Conservation (phyloP, 495 filamentous ascomycete genomes). For the Pyronema domesticum region DNA sequence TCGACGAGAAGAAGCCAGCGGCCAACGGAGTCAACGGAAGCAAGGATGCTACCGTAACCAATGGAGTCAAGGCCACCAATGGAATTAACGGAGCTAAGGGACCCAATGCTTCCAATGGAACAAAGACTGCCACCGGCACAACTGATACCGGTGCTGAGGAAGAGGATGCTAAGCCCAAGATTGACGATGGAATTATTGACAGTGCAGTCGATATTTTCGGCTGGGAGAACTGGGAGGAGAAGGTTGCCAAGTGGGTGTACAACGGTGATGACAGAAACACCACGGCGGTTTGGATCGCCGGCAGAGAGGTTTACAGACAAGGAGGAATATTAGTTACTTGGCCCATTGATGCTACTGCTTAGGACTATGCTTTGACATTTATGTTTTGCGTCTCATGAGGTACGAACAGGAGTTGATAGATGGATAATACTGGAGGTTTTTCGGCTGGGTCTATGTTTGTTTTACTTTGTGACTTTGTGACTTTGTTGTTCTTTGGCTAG, state of each 20-base stretch:
- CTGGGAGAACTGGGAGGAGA: slow-evolving; percentile 61
- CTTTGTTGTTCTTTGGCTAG: too few species aligned
- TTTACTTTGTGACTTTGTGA: too few species aligned
- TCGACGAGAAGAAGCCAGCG: neutral
- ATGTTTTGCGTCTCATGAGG: too few species aligned
- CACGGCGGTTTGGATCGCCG: slow-evolving; percentile 60
- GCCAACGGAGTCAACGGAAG: neutral
- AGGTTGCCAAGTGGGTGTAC: slow-evolving; percentile 75
- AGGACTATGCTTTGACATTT: neutral
- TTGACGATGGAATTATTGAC: slow-evolving; percentile 7
- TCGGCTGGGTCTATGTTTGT: too few species aligned
- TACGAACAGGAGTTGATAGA: too few species aligned
- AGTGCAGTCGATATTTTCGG: slow-evolving; percentile 67
- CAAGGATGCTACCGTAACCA: too few species aligned
- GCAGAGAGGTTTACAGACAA: slow-evolving; percentile 49
- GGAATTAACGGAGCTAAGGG: too few species aligned
- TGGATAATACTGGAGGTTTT: too few species aligned
- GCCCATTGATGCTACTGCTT: neutral
- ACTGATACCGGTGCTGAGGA: neutral
- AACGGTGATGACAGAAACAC: slow-evolving; percentile 76
- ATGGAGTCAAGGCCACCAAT: too few species aligned
- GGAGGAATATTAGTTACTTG: slow-evolving; percentile 6
- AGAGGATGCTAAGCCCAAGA: neutral
- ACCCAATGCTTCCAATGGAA: too few species aligned
- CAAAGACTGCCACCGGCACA: too few species aligned